A percentile compares a stretch with the other conserved stretches of the same genome.
These are phyloP conservation scores for Chloranthus sessilifolius DNA, from an alignment of 164 flowering plant genomes.

Conservation along the genomic window DNA sequence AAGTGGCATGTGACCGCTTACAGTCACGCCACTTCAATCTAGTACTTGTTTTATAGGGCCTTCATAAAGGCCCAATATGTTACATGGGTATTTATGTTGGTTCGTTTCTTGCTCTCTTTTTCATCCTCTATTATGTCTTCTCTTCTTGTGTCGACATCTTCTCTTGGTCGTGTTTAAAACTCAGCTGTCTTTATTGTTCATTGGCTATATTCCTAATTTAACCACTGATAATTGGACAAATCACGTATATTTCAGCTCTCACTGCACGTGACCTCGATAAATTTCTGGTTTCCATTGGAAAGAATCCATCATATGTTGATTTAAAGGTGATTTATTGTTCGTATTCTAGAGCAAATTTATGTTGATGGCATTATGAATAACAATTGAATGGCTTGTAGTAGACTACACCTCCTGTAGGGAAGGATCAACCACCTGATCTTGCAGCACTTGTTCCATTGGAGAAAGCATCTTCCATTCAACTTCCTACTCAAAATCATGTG, in stretches of 20 bases:
- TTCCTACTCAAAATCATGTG: slow-evolving; percentile 23
- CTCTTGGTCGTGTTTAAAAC: too few relatives aligned
- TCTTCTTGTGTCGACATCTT: too few relatives aligned
- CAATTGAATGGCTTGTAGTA: slow-evolving; percentile 22
- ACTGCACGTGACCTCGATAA: slow-evolving; percentile 60
- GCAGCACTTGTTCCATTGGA: slow-evolving; percentile 68
- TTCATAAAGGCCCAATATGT: too few relatives aligned
- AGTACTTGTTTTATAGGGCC: too few relatives aligned
- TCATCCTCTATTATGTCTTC: too few relatives aligned
- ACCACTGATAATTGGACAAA: slow-evolving; percentile 56
- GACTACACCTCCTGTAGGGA: slow-evolving; percentile 90
- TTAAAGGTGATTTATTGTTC: slow-evolving; percentile 56
- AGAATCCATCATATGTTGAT: slow-evolving; percentile 74
- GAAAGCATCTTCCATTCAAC: slow-evolving; percentile 24
- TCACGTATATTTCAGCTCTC: slow-evolving; percentile 46
- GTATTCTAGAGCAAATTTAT: not conserved
- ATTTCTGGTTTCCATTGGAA: slow-evolving; percentile 80
- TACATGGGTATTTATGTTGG: too few relatives aligned
- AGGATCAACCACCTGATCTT: slow-evolving; percentile 96
- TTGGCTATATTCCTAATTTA: too few relatives aligned
- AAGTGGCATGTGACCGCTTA: too few relatives aligned
- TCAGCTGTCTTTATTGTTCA: too few relatives aligned
- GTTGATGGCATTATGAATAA: slow-evolving; percentile 1
- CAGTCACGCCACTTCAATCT: too few relatives aligned
- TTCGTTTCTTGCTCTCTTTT: too few relatives aligned